Conservation (phyloP, 352 stramenopile species). For the Peronospora destructor region DNA sequence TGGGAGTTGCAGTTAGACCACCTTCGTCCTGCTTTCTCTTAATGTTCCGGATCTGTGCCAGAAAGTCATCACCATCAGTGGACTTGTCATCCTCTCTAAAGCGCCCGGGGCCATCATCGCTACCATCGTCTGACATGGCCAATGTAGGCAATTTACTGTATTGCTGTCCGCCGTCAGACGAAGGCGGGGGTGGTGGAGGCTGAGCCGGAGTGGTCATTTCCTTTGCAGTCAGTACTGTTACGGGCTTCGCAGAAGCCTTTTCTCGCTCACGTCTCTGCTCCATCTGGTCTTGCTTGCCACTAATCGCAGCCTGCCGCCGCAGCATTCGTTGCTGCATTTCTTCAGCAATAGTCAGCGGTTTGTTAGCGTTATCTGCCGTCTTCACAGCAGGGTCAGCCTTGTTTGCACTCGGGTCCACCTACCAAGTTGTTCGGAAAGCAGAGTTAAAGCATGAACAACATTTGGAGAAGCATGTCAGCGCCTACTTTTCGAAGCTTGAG, state of each 20-base stretch:
- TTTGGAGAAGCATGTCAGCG: background rate
- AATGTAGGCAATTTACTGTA: slow-evolving; percentile 56
- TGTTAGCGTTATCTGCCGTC: slow-evolving; percentile 28
- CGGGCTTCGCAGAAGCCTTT: slow-evolving; percentile 52
- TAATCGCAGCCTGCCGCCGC: slow-evolving; percentile 69
- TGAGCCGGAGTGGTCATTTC: slow-evolving; percentile 52
- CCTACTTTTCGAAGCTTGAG: slow-evolving; percentile 48
- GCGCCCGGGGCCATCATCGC: slow-evolving; percentile 33
- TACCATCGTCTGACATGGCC: slow-evolving; percentile 80
- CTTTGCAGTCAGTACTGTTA: slow-evolving; percentile 71
- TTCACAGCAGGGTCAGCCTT: slow-evolving; percentile 30
- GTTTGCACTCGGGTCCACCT: slow-evolving; percentile 35
- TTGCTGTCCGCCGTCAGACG: slow-evolving; percentile 37
- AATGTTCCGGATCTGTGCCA: slow-evolving; percentile 76
- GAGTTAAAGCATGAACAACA: slow-evolving; percentile 1
- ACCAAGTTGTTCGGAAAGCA: background rate
- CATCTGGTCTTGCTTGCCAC: slow-evolving; percentile 77
- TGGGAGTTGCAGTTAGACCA: slow-evolving; percentile 19
- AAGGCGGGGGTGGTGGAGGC: slow-evolving; percentile 41
- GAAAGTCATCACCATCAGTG: slow-evolving; percentile 71
- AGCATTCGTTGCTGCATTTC: slow-evolving; percentile 80
- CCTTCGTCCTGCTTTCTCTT: slow-evolving; percentile 73
- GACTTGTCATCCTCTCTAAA: slow-evolving; percentile 53
- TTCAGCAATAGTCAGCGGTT: slow-evolving; percentile 68
- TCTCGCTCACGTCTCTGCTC: slow-evolving; percentile 73